Percentiles rank a stretch among this genome's conserved stretches.
Evolutionary conservation across 1,139 yeast genomes (phyloP).

Genomic region (Yamadazyma pseudoaaseri): DNA sequence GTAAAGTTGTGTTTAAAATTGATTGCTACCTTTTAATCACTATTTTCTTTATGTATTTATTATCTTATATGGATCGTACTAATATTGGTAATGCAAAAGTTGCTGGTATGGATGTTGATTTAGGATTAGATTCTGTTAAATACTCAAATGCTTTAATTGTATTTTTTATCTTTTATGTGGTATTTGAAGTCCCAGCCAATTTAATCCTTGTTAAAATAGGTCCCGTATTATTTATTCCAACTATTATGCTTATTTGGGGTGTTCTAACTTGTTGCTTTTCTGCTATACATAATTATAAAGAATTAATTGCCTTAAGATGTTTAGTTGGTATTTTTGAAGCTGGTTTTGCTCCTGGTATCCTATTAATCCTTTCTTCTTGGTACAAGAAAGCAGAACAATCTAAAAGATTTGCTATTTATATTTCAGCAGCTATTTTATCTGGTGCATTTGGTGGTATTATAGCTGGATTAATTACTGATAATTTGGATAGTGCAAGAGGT

Average conservation of each 20-base stretch:
- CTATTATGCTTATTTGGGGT: slow-evolving; percentile 21
- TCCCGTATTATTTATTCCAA: slow-evolving; percentile 1
- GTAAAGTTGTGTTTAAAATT: slow-evolving; percentile 7
- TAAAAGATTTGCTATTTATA: slow-evolving; percentile 21
- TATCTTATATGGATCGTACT: slow-evolving; percentile 21
- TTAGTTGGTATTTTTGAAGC: slow-evolving; percentile 27
- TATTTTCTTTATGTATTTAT: slow-evolving; percentile 12
- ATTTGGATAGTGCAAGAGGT: slow-evolving; percentile 15
- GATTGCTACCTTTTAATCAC: slow-evolving; percentile 26
- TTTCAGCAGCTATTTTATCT: slow-evolving; percentile 23
- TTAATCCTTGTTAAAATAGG: slow-evolving; percentile 27
- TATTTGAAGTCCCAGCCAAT: slow-evolving; percentile 30
- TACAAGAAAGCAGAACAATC: slow-evolving; percentile 21
- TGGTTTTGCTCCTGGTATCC: slow-evolving; percentile 23
- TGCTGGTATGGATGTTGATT: slow-evolving; percentile 23
- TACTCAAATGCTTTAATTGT: slow-evolving; percentile 23
- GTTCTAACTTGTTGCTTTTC: slow-evolving; percentile 21
- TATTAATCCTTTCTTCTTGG: slow-evolving; percentile 24
- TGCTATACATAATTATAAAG: slow-evolving; percentile 15
- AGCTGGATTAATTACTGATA: slow-evolving; percentile 22
- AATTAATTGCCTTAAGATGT: slow-evolving; percentile 22
- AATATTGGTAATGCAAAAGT: slow-evolving; percentile 27
- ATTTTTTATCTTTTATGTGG: slow-evolving; percentile 24
- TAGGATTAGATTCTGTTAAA: slow-evolving; percentile 22
- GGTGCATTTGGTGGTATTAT: slow-evolving; percentile 15